phyloP scores from a whole-genome alignment of 208 protist species.

The Crithidia bombi region DNA sequence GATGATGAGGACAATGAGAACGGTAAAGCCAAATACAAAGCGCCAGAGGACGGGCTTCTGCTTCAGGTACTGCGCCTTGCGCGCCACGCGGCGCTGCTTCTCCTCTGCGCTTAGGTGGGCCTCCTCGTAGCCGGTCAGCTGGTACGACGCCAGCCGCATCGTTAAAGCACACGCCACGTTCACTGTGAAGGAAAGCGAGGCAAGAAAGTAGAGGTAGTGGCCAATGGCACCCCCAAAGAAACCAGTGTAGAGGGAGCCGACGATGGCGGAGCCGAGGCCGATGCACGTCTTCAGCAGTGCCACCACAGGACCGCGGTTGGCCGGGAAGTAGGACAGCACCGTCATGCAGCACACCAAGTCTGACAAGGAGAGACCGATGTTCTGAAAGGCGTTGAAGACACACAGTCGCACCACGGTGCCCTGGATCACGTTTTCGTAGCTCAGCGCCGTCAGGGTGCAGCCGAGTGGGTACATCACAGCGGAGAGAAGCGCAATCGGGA shows the following conservation, averaged over 20 bases:
- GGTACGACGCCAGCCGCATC: constrained; percentile 55
- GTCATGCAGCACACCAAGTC: constrained; percentile 56
- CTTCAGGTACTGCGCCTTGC: constrained; percentile 36
- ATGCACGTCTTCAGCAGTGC: constrained; percentile 73
- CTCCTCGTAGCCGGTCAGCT: constrained; percentile 49
- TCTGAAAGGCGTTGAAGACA: constrained; percentile 51
- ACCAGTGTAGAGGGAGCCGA: constrained; percentile 54
- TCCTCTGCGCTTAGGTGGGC: constrained; percentile 34
- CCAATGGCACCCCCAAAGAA: constrained; percentile 48
- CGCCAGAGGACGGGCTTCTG: constrained; percentile 55
- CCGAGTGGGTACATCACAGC: constrained; percentile 40
- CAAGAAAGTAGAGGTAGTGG: constrained; percentile 68
- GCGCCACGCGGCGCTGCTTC: constrained; percentile 8
- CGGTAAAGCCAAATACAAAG: constrained; percentile 51
- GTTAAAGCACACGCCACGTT: constrained; percentile 32
- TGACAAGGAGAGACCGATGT: constrained; percentile 47
- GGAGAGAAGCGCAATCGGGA: constrained; percentile 41
- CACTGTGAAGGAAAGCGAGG: constrained; percentile 28
- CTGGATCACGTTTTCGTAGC: constrained; percentile 47
- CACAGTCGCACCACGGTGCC: constrained; percentile 38
- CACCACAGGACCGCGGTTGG: constrained; percentile 43
- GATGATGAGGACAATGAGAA: constrained; percentile 55
- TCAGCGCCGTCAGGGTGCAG: constrained; percentile 45
- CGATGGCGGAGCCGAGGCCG: constrained; percentile 68
- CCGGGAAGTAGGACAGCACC: constrained; percentile 64